Percentiles rank a stretch among this genome's conserved stretches.
Evolutionary conservation across 805 yeast genomes (phyloP).

Genomic region (Kodamaea kaohsiungensis): DNA sequence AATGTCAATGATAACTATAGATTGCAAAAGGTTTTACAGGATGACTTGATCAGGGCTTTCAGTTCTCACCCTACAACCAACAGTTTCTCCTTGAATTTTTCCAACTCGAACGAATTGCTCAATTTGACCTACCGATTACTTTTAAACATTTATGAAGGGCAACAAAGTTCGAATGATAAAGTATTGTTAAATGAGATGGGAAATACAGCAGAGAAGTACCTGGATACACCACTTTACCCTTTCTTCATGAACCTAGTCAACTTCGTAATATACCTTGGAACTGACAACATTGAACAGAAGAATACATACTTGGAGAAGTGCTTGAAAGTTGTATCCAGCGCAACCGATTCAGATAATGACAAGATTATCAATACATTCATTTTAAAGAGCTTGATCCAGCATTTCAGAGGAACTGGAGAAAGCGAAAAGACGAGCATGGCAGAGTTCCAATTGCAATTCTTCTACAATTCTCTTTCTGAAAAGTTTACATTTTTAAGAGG

Average conservation of each 20-base stretch:
- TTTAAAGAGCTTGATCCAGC: constrained; percentile 16
- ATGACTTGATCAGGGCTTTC: constrained; percentile 19
- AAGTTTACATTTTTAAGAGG: constrained; percentile 13
- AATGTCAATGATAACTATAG: constrained; percentile 8
- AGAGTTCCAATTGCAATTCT: constrained; percentile 19
- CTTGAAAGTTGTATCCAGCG: constrained; percentile 13
- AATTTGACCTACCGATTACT: constrained; percentile 18
- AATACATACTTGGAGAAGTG: constrained; percentile 17
- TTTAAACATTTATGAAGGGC: constrained; percentile 11
- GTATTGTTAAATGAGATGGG: constrained; percentile 6
- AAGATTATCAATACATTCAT: constrained; percentile 21
- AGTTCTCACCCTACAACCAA: constrained; percentile 16
- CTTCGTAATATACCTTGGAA: constrained; percentile 16
- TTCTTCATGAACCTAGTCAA: constrained; percentile 18
- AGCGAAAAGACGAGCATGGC: constrained; percentile 22
- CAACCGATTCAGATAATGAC: constrained; percentile 19
- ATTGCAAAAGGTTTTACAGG: constrained; percentile 15
- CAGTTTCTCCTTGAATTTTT: constrained; percentile 19
- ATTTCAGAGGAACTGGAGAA: constrained; percentile 19
- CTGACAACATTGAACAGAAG: constrained; percentile 17
- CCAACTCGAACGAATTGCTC: constrained; percentile 15
- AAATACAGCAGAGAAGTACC: not conserved
- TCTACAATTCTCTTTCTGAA: constrained; percentile 7
- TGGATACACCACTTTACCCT: constrained; percentile 13
- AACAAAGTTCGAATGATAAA: not conserved